A percentile compares a stretch with the other conserved stretches of the same genome.
Evolutionary conservation across 129 eudicot species (phyloP).

Genomic region (Dittrichia graveolens): DNA sequence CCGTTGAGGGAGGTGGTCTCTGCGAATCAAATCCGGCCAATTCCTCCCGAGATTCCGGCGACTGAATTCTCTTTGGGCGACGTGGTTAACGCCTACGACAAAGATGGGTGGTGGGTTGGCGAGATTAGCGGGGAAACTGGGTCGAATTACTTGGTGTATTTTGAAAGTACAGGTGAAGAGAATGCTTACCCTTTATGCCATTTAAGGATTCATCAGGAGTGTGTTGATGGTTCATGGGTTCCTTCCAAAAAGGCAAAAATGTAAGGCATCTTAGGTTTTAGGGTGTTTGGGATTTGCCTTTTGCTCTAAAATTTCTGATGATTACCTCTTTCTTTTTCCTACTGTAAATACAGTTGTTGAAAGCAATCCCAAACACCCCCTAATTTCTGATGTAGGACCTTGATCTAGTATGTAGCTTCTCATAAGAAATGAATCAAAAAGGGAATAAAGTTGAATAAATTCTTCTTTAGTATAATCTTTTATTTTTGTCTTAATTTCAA

Average conservation of each 20-base stretch:
- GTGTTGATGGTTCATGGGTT: conserved; percentile 49
- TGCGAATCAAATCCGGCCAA: conserved; percentile 41
- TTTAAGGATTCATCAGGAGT: conserved; percentile 64
- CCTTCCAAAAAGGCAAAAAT: conserved; percentile 2
- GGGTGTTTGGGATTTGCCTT: neutral
- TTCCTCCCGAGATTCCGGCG: conserved; percentile 38
- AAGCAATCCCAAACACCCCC: too few relatives aligned
- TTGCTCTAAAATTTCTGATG: too few relatives aligned
- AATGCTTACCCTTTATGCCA: conserved; percentile 12
- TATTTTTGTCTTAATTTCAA: too few relatives aligned
- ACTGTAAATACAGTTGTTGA: too few relatives aligned
- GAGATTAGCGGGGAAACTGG: conserved; percentile 26
- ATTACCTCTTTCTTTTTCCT: too few relatives aligned
- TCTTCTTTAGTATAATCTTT: too few relatives aligned
- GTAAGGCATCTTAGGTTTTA: neutral
- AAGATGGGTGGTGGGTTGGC: conserved; percentile 69
- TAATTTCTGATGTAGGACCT: too few relatives aligned
- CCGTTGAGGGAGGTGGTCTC: conserved; percentile 45
- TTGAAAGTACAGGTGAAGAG: conserved; percentile 38
- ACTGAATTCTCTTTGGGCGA: conserved; percentile 25
- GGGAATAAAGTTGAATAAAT: too few relatives aligned
- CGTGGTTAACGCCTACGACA: conserved; percentile 49
- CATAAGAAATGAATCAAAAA: too few relatives aligned
- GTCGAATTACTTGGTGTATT: conserved; percentile 34
- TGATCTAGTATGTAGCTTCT: too few relatives aligned